Evolutionary conservation across 208 protist species (phyloP).

Genomic region (Leishmania amazonensis): DNA sequence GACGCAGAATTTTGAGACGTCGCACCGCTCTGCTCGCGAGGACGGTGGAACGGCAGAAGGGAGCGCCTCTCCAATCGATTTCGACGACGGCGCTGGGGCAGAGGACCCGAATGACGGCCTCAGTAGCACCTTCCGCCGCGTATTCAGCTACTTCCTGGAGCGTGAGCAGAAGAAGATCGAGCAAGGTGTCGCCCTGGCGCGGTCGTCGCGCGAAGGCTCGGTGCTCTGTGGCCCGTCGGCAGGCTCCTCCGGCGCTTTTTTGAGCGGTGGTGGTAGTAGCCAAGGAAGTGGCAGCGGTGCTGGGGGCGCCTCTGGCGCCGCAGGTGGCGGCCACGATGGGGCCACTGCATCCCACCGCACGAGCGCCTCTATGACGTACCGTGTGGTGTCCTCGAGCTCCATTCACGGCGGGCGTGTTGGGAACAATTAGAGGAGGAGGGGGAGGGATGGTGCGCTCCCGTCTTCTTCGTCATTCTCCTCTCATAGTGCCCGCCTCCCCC

Average conservation of each 20-base stretch:
- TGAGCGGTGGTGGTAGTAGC: not conserved
- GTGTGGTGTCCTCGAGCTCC: constrained; percentile 51
- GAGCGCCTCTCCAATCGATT: constrained; percentile 41
- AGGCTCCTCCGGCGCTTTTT: constrained; percentile 7
- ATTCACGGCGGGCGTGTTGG: constrained; percentile 45
- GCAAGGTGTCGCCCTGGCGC: constrained; percentile 49
- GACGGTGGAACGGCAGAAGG: constrained; percentile 6
- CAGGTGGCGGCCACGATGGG: constrained; percentile 20
- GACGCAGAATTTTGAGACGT: constrained; percentile 12
- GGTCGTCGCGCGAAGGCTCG: constrained; percentile 29
- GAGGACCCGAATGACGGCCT: constrained; percentile 35
- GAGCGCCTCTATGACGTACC: constrained; percentile 41
- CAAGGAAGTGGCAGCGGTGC: constrained; percentile 1
- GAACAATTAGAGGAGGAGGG: not conserved
- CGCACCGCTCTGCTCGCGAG: constrained; percentile 16
- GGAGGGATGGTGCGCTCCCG: not conserved
- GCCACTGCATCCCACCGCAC: constrained; percentile 20
- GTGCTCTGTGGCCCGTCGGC: not conserved
- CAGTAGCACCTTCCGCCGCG: constrained; percentile 53
- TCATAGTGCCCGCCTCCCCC: not conserved
- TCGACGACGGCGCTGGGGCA: constrained; percentile 33
- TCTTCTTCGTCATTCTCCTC: not conserved
- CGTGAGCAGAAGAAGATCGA: constrained; percentile 62
- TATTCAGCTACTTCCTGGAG: constrained; percentile 73
- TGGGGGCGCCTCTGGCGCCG: constrained; percentile 10